Evolutionary conservation across 306 rosid species (phyloP).

Genomic region (Cicer cuneatum): DNA sequence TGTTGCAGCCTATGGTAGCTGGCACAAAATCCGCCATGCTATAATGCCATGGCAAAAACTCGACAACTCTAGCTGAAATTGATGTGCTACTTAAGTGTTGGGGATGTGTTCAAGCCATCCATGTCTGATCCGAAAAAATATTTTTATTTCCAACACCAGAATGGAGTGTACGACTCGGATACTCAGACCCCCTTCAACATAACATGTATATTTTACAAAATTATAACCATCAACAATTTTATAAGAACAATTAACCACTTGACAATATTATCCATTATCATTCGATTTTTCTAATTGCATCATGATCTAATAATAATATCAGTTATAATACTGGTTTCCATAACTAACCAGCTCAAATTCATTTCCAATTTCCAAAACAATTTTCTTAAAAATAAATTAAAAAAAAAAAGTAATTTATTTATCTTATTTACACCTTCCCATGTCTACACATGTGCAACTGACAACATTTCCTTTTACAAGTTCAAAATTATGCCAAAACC

Average conservation of each 20-base stretch:
- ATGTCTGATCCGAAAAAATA: not conserved
- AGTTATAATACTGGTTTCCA: not conserved
- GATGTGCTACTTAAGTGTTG: not conserved
- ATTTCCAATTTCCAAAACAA: not conserved
- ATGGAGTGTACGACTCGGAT: not conserved
- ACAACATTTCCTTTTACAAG: constrained; percentile 20
- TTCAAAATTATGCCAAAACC: constrained; percentile 15
- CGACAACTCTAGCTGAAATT: not conserved
- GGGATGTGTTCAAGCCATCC: not conserved
- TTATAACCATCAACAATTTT: constrained; percentile 1
- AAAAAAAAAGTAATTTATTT: not conserved
- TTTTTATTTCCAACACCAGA: not conserved
- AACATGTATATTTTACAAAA: not conserved
- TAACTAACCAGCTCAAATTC: not conserved
- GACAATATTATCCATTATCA: not conserved
- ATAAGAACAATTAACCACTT: constrained; percentile 7
- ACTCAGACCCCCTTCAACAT: constrained; percentile 1
- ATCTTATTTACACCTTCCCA: not conserved
- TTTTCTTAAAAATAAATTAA: not conserved
- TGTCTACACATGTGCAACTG: not conserved
- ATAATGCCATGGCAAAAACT: too few species aligned
- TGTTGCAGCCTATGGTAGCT: too few species aligned
- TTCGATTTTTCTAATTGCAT: not conserved
- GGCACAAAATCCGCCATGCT: too few species aligned
- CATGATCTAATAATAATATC: not conserved